Conservation (phyloP, 352 stramenopile genomes). For the Globisporangium middletonii region DNA sequence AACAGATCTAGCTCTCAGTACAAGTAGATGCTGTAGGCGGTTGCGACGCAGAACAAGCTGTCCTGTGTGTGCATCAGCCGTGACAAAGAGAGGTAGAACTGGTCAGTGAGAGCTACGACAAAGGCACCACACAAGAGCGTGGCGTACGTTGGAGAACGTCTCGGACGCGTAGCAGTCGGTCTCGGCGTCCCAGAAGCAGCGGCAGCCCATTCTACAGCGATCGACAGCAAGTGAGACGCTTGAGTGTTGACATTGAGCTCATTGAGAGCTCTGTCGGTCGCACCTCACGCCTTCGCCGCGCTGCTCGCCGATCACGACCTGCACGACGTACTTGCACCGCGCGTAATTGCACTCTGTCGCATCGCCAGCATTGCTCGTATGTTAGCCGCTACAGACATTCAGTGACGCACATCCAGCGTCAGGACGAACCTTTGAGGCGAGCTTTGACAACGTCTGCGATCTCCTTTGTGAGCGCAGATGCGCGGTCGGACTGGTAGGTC, state of each 20-base stretch:
- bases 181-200: constrained; percentile 88
- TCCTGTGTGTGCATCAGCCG: constrained; percentile 35
- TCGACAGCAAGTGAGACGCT: not conserved
- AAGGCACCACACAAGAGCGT: not conserved
- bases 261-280: not conserved
- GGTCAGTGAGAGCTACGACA: not conserved
- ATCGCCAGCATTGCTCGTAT: not conserved
- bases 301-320: constrained; percentile 89
- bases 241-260: not conserved
- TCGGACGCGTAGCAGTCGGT: constrained; percentile 88
- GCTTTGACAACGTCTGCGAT: constrained; percentile 84
- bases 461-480: constrained; percentile 75
- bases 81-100: not conserved
- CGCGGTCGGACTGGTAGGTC: constrained; percentile 69
- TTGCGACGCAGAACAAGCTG: constrained; percentile 85
- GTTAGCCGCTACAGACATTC: not conserved
- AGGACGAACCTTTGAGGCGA: constrained; percentile 63
- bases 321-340: constrained; percentile 89
- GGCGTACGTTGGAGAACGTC: constrained; percentile 81
- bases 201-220: constrained; percentile 72
- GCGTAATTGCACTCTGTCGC: constrained; percentile 53
- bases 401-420: not conserved
- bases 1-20: constrained; percentile 36
- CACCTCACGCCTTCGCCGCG: constrained; percentile 80
- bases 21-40: constrained; percentile 86